Conservation (phyloP, 768 basidiomycete species). For the Boletus rubescentipes region DNA sequence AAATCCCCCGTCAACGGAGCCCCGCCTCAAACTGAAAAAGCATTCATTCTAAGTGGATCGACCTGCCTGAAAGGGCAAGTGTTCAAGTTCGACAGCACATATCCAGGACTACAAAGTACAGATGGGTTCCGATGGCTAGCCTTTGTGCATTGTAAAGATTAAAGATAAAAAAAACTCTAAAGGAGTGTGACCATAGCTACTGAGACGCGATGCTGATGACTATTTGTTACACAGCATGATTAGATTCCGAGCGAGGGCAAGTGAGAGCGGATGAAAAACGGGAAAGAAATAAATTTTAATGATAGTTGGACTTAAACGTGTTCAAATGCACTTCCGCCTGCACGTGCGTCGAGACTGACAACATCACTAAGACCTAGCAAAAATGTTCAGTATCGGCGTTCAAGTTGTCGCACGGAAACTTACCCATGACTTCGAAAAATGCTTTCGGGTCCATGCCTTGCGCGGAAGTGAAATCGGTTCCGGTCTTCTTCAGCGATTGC, state of each 20-base stretch:
- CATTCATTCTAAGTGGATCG: neutral
- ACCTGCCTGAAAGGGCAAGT: conserved; percentile 7
- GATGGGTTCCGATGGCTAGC: neutral
- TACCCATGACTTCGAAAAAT: conserved; percentile 79
- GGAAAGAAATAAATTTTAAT: neutral
- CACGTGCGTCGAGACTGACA: conserved; percentile 51
- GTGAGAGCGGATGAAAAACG: neutral
- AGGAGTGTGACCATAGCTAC: conserved; percentile 20
- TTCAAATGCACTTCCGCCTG: conserved; percentile 60
- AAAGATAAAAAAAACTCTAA: conserved; percentile 19
- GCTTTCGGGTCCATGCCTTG: conserved; percentile 74
- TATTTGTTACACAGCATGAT: conserved; percentile 22
- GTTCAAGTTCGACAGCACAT: conserved; percentile 1
- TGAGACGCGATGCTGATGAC: conserved; percentile 15
- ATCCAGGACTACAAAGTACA: neutral
- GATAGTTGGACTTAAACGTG: conserved; percentile 37
- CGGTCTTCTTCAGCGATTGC: conserved; percentile 72
- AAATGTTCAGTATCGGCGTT: neutral
- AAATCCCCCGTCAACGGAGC: neutral
- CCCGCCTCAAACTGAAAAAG: neutral
- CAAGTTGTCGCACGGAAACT: conserved; percentile 10
- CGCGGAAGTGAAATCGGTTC: conserved; percentile 63
- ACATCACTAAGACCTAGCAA: conserved; percentile 51
- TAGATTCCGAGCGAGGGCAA: neutral
- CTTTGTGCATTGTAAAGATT: conserved; percentile 24